Base-by-base conservation (phyloP, 331 rosid species). In the Pyrus hybrid region DNA sequence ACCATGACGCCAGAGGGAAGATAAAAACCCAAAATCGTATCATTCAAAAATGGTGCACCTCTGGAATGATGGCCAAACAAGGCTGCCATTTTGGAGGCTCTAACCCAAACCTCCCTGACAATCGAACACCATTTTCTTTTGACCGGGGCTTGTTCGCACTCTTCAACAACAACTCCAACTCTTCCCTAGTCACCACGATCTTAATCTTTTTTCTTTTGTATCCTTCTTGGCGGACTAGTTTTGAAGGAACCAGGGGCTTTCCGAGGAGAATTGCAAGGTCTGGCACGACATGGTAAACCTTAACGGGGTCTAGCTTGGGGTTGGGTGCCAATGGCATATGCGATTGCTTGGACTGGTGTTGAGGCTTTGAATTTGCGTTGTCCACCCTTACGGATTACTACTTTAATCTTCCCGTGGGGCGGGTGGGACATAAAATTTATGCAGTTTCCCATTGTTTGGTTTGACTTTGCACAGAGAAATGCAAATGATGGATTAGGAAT, bases 151-250 rank as follows among this genome's bases (percentile, higher is more conserved):
- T 29, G 51, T 57, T 78, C 30, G 85, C 61, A 43, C 84, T 86
- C 43, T 66, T 74, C 66, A 86, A 78, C 43, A 26, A 26, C 77
- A 80, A 35, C 80, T 81, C 80, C 68, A 88, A 33, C 67, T 91
- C 82, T 69, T 81, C 70, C 80, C 65, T 77, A 25, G 87, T 88
- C 65, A 91, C 74, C 73, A 86, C 89, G 78, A 91, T 86, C 88
- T 80, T 89, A 76, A 83, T 84, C 75, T 68, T 72, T 35, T 76
- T 77, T 6, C 74, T 49, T 72, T 82, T 73, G 30, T 41, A 22
- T 4, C 30, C 80, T 82, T 77, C 80, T 35, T 67, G 78, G 77
- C 79, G 16, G 18, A 41, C 47, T 70, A 67, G 72, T 71, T 77
- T 75, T 4, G 54, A 68, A 62, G 76, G 72, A 58, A 47, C 80